phyloP scores from a whole-genome alignment of 345 rosid species.

The Euphorbia lathyris region DNA sequence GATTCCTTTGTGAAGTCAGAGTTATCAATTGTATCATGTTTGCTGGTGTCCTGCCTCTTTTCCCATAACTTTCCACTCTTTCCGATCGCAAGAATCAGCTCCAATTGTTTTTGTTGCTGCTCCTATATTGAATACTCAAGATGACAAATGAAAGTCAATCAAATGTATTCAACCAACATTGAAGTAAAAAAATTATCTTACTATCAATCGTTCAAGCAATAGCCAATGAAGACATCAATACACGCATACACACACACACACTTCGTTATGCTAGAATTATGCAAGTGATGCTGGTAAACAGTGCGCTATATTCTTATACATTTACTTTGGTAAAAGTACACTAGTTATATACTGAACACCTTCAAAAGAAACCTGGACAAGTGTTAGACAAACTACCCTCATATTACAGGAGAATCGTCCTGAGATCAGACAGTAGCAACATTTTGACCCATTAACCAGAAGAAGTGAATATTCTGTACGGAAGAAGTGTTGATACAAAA shows the following conservation, averaged over 20 bases:
- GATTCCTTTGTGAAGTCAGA: slow-evolving; percentile 23
- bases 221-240: not conserved
- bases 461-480: not conserved
- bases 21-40: slow-evolving; percentile 28
- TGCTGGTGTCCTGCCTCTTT: slow-evolving; percentile 29
- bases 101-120: slow-evolving; percentile 88
- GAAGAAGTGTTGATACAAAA: not conserved
- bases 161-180: not conserved
- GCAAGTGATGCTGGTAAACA: not conserved
- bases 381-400: not conserved
- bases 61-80: slow-evolving; percentile 61
- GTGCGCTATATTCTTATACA: not conserved
- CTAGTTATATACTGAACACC: not conserved
- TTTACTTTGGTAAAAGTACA: not conserved
- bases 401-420: not conserved
- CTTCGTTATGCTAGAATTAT: not conserved
- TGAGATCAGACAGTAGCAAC: not conserved
- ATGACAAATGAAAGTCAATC: slow-evolving; percentile 15
- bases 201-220: not conserved
- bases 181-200: not conserved
- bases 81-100: slow-evolving; percentile 71
- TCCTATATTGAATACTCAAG: slow-evolving; percentile 48
- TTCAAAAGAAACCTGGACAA: not conserved
- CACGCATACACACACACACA: too few species aligned
- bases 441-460: not conserved